phyloP scores from a whole-genome alignment of 176 grass and related monocot species.

The Guadua angustifolia region DNA sequence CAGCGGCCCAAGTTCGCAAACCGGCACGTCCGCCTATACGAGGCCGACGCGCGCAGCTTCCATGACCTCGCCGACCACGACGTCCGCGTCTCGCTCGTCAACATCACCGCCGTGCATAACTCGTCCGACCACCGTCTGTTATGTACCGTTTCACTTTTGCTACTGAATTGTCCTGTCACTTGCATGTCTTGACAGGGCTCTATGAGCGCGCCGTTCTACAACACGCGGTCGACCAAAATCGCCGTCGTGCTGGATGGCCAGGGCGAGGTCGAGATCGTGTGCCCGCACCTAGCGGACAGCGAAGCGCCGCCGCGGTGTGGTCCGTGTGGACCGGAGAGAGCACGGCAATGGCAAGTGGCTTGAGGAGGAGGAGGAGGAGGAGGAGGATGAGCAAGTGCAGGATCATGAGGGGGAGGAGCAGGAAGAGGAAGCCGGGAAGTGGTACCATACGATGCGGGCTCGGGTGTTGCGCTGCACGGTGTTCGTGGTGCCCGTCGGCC shows the following conservation, averaged over 20 bases:
- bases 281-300: slow-evolving; percentile 59
- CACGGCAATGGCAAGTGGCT: slow-evolving; percentile 1
- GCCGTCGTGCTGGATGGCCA: slow-evolving; percentile 48
- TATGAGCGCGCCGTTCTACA: slow-evolving; percentile 69
- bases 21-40: slow-evolving; percentile 66
- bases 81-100: slow-evolving; percentile 60
- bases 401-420: background rate
- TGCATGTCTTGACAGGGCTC: slow-evolving; percentile 59
- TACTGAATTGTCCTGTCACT: background rate
- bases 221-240: slow-evolving; percentile 69
- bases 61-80: slow-evolving; percentile 56
- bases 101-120: slow-evolving; percentile 54
- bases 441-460: slow-evolving; percentile 50
- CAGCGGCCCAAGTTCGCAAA: slow-evolving; percentile 65
- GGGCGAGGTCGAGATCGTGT: slow-evolving; percentile 65
- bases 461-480: slow-evolving; percentile 47
- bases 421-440: slow-evolving; percentile 26
- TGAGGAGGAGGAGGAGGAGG: slow-evolving; percentile 27
- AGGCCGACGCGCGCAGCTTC: slow-evolving; percentile 70
- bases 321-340: background rate
- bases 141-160: background rate
- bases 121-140: background rate
- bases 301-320: background rate
- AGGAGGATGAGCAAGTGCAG: slow-evolving; percentile 11
- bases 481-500: slow-evolving; percentile 68